Evolutionary conservation across 192 early-diverging fungal species (phyloP).

Genomic region (Backusella mclennaniae): DNA sequence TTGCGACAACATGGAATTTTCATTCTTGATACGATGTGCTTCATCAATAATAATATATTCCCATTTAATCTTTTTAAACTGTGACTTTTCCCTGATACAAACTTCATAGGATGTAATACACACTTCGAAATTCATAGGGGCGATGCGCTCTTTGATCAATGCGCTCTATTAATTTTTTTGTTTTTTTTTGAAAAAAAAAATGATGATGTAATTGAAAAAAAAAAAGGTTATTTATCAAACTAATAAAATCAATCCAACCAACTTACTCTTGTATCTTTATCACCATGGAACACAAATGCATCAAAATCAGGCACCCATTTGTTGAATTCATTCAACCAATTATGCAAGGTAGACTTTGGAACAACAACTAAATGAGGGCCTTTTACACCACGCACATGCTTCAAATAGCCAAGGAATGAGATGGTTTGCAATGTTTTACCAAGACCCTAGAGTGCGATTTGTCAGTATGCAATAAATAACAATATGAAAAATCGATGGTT

Average conservation of each 20-base stretch:
- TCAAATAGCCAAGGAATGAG: conserved; percentile 94
- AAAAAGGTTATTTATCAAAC: neutral
- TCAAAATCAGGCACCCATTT: conserved; percentile 91
- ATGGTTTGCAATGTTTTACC: conserved; percentile 97
- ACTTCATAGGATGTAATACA: conserved; percentile 98
- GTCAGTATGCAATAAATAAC: neutral
- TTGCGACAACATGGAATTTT: conserved; percentile 93
- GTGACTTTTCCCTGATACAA: conserved; percentile 85
- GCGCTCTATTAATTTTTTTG: conserved; percentile 32
- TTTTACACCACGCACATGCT: conserved; percentile 68
- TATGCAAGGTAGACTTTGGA: conserved; percentile 95
- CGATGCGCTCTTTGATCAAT: conserved; percentile 54
- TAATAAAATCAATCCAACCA: neutral
- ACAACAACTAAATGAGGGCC: conserved; percentile 97
- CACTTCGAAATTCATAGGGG: conserved; percentile 76
- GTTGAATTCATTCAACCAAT: conserved; percentile 91
- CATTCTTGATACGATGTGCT: conserved; percentile 98
- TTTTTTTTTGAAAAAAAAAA: neutral
- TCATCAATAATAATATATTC: conserved; percentile 94
- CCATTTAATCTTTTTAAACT: conserved; percentile 84
- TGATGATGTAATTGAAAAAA: neutral
- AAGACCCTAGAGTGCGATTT: conserved; percentile 60
- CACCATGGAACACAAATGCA: conserved; percentile 88
- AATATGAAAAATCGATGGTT: neutral
- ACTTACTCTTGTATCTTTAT: conserved; percentile 77